Percentiles rank a stretch among this genome's conserved stretches.
phyloP scores from a whole-genome alignment of 2,329 filamentous ascomycete genomes.

The Alternaria triticimaculans region DNA sequence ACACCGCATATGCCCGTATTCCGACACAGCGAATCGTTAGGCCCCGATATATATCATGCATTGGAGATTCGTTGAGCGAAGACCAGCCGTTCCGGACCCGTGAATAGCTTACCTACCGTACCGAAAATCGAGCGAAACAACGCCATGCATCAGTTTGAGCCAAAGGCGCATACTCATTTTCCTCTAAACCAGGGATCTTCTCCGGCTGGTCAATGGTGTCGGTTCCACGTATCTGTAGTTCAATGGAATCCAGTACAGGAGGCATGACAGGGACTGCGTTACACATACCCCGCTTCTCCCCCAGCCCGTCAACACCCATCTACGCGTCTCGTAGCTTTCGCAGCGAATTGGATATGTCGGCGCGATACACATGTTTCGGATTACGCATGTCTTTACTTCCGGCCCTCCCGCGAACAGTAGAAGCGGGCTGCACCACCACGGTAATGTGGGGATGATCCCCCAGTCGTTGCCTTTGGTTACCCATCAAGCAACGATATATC shows the following conservation, averaged over 20 bases:
- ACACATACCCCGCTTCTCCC: background rate
- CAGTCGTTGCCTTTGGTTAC: no score
- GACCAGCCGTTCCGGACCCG: background rate
- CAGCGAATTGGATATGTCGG: background rate
- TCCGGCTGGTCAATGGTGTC: background rate
- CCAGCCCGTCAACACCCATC: background rate
- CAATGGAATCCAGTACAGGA: background rate
- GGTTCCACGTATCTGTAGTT: background rate
- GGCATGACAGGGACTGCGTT: background rate
- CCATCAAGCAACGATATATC: no score
- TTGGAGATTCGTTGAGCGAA: background rate
- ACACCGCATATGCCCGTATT: background rate
- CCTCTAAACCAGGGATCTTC: background rate
- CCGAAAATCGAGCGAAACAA: background rate
- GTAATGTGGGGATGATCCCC: background rate
- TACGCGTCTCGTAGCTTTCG: background rate
- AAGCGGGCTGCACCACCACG: background rate
- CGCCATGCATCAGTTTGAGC: background rate
- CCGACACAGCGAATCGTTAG: background rate
- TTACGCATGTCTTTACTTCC: background rate
- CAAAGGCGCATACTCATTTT: background rate
- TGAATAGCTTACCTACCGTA: rapidly evolving
- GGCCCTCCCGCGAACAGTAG: background rate
- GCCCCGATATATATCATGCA: background rate
- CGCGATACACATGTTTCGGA: no score